Conservation (phyloP, 1,139 yeast genomes). For the Oligophagozyma castellii region DNA sequence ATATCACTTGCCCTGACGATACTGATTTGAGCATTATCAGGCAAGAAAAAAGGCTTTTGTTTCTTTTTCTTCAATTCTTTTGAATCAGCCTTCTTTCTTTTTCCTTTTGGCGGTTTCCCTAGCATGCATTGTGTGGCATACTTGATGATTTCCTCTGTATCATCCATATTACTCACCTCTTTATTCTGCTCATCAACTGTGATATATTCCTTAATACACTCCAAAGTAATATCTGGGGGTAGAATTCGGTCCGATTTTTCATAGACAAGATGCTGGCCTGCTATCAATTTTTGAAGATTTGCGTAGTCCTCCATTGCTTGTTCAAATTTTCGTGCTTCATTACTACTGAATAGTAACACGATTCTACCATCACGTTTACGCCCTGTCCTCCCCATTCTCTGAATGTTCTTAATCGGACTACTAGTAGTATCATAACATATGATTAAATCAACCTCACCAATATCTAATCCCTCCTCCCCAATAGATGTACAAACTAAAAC, state of each 20-base stretch:
- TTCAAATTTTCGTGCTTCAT: conserved; percentile 68
- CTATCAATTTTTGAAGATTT: conserved; percentile 48
- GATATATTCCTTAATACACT: conserved; percentile 40
- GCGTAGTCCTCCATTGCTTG: conserved; percentile 78
- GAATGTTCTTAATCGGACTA: conserved; percentile 87
- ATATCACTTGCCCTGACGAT: conserved; percentile 44
- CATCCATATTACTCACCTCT: conserved; percentile 40
- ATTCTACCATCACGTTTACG: conserved; percentile 84
- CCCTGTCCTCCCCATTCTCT: conserved; percentile 97
- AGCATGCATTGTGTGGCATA: conserved; percentile 38
- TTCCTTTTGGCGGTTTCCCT: conserved; percentile 18
- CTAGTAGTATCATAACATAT: conserved; percentile 86
- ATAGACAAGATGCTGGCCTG: conserved; percentile 29
- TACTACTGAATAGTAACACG: conserved; percentile 60
- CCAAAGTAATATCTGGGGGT: conserved; percentile 43
- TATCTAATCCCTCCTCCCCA: conserved; percentile 97
- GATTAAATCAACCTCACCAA: conserved; percentile 92
- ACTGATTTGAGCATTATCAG: conserved; percentile 63
- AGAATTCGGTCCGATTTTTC: conserved; percentile 47
- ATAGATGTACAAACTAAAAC: conserved; percentile 90
- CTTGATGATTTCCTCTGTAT: conserved; percentile 57
- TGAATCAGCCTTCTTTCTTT: conserved; percentile 7
- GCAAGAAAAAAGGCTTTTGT: conserved; percentile 52
- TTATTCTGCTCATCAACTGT: conserved; percentile 59
- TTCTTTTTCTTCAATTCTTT: conserved; percentile 12